Percentiles rank a stretch among this genome's conserved stretches.
These are phyloP conservation scores for Phycomyces blakesleeanus DNA, from an alignment of 192 early-diverging fungal species.

Conservation along the genomic window DNA sequence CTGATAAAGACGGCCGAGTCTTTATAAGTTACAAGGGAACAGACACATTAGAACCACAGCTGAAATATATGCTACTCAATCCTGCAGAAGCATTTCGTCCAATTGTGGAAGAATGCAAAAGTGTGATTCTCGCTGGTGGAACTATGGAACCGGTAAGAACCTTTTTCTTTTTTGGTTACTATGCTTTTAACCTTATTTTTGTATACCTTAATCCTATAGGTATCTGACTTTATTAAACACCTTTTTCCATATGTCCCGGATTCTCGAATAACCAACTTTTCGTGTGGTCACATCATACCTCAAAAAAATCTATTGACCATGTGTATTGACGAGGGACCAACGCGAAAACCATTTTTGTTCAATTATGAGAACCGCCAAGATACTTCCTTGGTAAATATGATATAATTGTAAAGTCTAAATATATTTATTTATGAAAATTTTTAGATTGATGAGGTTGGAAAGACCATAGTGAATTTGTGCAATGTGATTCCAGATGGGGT, in stretches of 20 bases:
- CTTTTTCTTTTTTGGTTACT: no score
- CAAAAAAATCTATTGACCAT: conserved; percentile 67
- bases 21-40: conserved; percentile 37
- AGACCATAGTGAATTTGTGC: conserved; percentile 64
- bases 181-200: neutral
- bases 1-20: conserved; percentile 70
- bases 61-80: conserved; percentile 86
- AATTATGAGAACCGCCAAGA: conserved; percentile 59
- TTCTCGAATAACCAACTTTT: conserved; percentile 57
- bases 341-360: conserved; percentile 59
- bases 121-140: conserved; percentile 86
- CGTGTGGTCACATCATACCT: conserved; percentile 86
- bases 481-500: conserved; percentile 79
- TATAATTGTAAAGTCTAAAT: neutral
- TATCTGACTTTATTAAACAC: conserved; percentile 40
- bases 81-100: conserved; percentile 75
- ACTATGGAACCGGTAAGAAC: conserved; percentile 86
- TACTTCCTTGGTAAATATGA: conserved; percentile 36
- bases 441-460: conserved; percentile 67
- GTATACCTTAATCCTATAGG: no score
- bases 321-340: conserved; percentile 61
- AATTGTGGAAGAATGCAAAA: conserved; percentile 74
- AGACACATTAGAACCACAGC: conserved; percentile 2
- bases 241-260: conserved; percentile 52
- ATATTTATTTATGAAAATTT: conserved; percentile 4